Conservation (phyloP, 306 rosid genomes). For the Oxytropis ochrocephala region DNA sequence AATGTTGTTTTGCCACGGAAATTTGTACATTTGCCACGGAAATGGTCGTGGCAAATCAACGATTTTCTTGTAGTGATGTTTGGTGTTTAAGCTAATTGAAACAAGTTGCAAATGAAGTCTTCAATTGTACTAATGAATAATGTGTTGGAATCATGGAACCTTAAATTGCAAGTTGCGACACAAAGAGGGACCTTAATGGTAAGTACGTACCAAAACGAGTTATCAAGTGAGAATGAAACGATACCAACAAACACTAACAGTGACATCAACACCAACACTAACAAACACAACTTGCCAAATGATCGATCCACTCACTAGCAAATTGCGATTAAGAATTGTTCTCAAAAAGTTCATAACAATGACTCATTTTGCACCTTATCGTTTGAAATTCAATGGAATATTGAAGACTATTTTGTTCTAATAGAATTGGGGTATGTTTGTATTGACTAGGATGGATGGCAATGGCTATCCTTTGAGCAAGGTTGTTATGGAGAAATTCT, state of each 20-base stretch:
- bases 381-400: too few relatives aligned
- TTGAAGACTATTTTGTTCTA: too few relatives aligned
- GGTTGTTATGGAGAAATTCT: too few relatives aligned
- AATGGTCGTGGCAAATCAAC: too few relatives aligned
- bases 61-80: too few relatives aligned
- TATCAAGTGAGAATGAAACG: constrained; percentile 5
- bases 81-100: too few relatives aligned
- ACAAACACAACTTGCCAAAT: constrained; percentile 7
- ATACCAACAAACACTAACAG: constrained; percentile 3
- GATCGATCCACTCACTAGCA: neutral
- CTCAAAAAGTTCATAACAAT: constrained; percentile 11
- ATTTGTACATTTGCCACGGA: too few relatives aligned
- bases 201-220: neutral
- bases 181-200: neutral
- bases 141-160: neutral
- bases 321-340: neutral
- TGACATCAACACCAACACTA: neutral
- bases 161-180: constrained; percentile 9
- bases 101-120: neutral
- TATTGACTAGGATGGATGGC: too few relatives aligned
- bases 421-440: too few relatives aligned
- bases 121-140: neutral
- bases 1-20: too few relatives aligned
- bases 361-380: constrained; percentile 5
- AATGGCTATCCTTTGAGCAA: too few relatives aligned